Evolutionary conservation across 2,329 filamentous ascomycete species (phyloP).

Genomic region (Aspergillus candidus): DNA sequence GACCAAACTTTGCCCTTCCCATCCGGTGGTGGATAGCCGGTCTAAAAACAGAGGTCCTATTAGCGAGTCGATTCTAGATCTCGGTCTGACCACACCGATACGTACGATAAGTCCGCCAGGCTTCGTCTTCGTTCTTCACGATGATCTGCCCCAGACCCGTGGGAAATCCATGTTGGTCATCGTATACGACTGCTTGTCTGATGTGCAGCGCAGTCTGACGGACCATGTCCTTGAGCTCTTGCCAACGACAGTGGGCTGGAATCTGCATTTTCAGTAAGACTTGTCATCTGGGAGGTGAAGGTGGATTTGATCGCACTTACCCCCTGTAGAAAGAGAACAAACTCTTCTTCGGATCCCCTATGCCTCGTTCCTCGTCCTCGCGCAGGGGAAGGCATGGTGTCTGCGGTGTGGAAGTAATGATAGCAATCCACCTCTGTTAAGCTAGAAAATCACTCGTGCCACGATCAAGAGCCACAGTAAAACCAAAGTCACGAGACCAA

Average conservation of each 20-base stretch:
- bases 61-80: not conserved
- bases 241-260: conserved; percentile 40
- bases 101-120: conserved; percentile 40
- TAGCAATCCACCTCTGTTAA: no score
- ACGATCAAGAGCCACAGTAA: no score
- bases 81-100: conserved; percentile 1
- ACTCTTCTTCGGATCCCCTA: conserved; percentile 37
- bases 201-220: conserved; percentile 41
- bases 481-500: no score
- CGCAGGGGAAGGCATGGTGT: conserved; percentile 28
- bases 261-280: conserved; percentile 26
- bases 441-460: no score
- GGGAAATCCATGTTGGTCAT: conserved; percentile 38
- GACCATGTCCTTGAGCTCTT: conserved; percentile 41
- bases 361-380: conserved; percentile 25
- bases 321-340: conserved; percentile 40
- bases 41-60: conserved; percentile 21
- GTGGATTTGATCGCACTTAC: conserved; percentile 21
- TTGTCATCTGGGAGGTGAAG: not conserved
- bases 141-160: conserved; percentile 41
- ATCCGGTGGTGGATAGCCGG: conserved; percentile 37
- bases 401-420: not conserved
- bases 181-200: conserved; percentile 40
- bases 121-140: conserved; percentile 41
- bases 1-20: conserved; percentile 39